Base-by-base conservation (phyloP, 495 filamentous ascomycete species). In the Penicillium pulvis region DNA sequence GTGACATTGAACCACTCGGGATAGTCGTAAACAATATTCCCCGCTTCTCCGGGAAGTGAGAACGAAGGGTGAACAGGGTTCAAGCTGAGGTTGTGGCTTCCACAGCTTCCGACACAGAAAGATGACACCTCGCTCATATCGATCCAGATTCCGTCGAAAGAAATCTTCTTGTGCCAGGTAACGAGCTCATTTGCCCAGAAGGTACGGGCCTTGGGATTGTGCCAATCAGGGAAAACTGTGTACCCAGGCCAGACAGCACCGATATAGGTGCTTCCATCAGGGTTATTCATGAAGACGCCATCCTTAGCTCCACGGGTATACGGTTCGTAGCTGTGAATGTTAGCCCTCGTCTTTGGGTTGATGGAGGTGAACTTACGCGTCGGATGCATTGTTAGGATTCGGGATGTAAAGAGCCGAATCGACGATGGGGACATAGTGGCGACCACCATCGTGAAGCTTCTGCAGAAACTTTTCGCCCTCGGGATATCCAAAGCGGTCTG, bases 361-460 rank as follows among this genome's bases (percentile, higher is more conserved):
- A 41, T 26, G 20, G 10, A 49, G 7, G 20, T 23, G 35, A 33
- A 69, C 78, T 67, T 63, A 87, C 68, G 82, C 82, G 72, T 95
- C 91, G 43, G 78, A 85, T 0, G 79, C 76, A 61, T 94, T 89
- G 16, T 82, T 72, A 3, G 89, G 89, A 52, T 91, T 88, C 0
- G 90, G 89, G 24, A 86, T 83, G 60, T 92, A 93, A 30, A 94
- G 84, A 6, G 89, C 91, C 3, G 88, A 81, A 66, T 95, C 91
- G n/a, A 96, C 81, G 47, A 96, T 94, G 0, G 90, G 90, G 8
- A 96, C 80, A 55, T 85, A 95, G 62, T 92, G 87, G 63, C 89
- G 88, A 9, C 84, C 81, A 61, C 82, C 81, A 4, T 74, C 73
- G 68, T 93, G 90, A 2, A 96, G 73, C 16, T 76, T 71, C 1